Conservation (phyloP, 345 rosid species). For the Nephelium lappaceum region DNA sequence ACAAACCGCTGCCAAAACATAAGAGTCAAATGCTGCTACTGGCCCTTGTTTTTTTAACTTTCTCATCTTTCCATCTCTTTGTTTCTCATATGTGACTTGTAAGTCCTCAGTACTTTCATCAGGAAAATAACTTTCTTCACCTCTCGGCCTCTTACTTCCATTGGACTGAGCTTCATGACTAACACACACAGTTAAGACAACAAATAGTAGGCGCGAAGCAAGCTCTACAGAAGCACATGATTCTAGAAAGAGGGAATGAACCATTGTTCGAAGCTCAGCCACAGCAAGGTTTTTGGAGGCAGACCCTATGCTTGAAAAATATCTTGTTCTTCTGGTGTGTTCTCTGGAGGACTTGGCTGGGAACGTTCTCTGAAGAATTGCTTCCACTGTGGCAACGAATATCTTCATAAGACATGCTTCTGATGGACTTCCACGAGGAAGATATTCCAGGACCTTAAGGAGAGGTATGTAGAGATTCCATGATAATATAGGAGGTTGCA, state of each 20-base stretch:
- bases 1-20: slow-evolving; percentile 94
- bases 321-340: slow-evolving; percentile 53
- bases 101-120: slow-evolving; percentile 47
- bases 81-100: slow-evolving; percentile 39
- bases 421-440: slow-evolving; percentile 97
- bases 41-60: slow-evolving; percentile 84
- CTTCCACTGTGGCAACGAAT: slow-evolving; percentile 95
- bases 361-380: slow-evolving; percentile 85
- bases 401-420: slow-evolving; percentile 98
- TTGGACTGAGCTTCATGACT: slow-evolving; percentile 92
- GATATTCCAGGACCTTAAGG: slow-evolving; percentile 96
- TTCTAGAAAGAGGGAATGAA: slow-evolving; percentile 91
- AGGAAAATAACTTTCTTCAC: slow-evolving; percentile 46
- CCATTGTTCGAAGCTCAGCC: slow-evolving; percentile 98
- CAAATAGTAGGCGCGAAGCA: slow-evolving; percentile 92
- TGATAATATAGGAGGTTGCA: slow-evolving; percentile 88
- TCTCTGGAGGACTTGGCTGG: slow-evolving; percentile 66
- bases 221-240: slow-evolving; percentile 90
- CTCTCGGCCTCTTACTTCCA: slow-evolving; percentile 70
- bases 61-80: slow-evolving; percentile 44
- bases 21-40: slow-evolving; percentile 95
- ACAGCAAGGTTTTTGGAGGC: slow-evolving; percentile 87
- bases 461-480: slow-evolving; percentile 98
- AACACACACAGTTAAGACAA: slow-evolving; percentile 93
- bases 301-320: slow-evolving; percentile 53